phyloP scores from a whole-genome alignment of 257 asterid genomes.

The Jacaranda copaia region DNA sequence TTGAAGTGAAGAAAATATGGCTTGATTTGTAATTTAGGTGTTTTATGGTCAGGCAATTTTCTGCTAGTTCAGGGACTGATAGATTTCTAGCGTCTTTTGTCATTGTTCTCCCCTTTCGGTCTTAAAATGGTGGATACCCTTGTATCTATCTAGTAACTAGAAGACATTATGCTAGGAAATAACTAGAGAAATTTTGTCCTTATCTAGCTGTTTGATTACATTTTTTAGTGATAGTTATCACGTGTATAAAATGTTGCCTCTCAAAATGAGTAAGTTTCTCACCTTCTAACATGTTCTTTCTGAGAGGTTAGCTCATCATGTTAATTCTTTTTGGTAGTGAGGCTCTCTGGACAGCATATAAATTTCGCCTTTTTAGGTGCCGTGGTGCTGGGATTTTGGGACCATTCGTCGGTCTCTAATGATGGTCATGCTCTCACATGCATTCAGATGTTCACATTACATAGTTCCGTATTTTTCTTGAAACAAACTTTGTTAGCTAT shows the following conservation, averaged over 20 bases:
- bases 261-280: background rate
- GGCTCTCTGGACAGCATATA: no score
- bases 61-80: background rate
- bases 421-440: no score
- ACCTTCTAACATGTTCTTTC: no score
- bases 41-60: background rate
- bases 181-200: slow-evolving; percentile 19
- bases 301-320: no score
- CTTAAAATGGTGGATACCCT: background rate
- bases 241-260: background rate
- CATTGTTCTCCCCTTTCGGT: background rate
- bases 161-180: background rate
- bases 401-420: no score
- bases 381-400: no score
- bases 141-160: slow-evolving; percentile 13
- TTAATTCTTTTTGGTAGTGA: no score
- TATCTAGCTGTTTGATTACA: background rate
- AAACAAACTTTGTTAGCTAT: no score
- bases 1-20: slow-evolving; percentile 21
- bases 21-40: slow-evolving; percentile 35
- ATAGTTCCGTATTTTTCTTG: no score
- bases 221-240: background rate
- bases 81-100: slow-evolving; percentile 19
- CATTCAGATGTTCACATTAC: no score
- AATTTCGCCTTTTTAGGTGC: no score